These are phyloP conservation scores for Plenodomus lindquistii DNA, from an alignment of 2,329 filamentous ascomycete species.

Conservation along the genomic window DNA sequence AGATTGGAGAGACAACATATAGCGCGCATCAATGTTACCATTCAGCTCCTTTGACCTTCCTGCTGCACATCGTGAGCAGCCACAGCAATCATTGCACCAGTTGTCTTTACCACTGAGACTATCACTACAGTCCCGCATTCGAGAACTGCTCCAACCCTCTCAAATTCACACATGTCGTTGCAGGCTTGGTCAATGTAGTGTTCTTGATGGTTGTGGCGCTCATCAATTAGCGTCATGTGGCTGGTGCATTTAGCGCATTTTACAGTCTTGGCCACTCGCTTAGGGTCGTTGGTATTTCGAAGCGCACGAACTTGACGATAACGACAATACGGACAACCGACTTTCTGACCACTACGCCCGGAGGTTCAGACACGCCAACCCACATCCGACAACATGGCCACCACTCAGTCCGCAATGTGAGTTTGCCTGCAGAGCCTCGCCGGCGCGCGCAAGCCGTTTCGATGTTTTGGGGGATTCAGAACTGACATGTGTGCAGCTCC, in stretches of 20 bases:
- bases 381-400: conserved; percentile 46
- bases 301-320: background rate
- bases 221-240: background rate
- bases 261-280: background rate
- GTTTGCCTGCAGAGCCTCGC: conserved; percentile 18
- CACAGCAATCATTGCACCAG: too few species aligned
- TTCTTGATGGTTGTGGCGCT: background rate
- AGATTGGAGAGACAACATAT: too few species aligned
- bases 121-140: background rate
- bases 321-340: conserved; percentile 36
- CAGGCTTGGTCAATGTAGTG: too few species aligned
- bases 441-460: conserved; percentile 2
- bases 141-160: background rate
- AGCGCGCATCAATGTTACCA: too few species aligned
- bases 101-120: too few species aligned
- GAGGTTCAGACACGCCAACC: conserved; percentile 42
- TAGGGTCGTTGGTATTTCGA: background rate
- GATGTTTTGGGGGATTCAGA: conserved; percentile 4
- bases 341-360: conserved; percentile 38
- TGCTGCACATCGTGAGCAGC: too few species aligned
- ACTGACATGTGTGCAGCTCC: conserved; percentile 61
- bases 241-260: background rate
- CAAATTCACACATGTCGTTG: background rate
- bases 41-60: too few species aligned
- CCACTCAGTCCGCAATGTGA: conserved; percentile 48